A percentile compares a stretch with the other conserved stretches of the same genome.
These are phyloP conservation scores for Hypomontagnella monticulosa DNA, from an alignment of 495 filamentous ascomycete genomes.

Conservation along the genomic window DNA sequence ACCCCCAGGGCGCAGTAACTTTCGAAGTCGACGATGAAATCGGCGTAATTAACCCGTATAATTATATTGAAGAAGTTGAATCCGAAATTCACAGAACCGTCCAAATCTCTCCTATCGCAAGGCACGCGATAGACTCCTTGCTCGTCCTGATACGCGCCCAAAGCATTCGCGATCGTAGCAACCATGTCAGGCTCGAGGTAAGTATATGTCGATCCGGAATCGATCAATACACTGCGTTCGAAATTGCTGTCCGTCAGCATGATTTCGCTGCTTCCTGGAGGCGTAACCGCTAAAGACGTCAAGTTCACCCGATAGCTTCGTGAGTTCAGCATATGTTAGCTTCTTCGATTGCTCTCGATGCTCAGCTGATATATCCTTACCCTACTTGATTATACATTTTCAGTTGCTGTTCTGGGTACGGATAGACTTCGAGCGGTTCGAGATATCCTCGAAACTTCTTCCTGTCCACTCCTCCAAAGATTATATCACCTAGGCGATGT, in stretches of 20 bases:
- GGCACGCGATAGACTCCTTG: constrained; percentile 53
- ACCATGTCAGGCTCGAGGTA: constrained; percentile 54
- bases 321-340: neutral
- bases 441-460: constrained; percentile 56
- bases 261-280: constrained; percentile 39
- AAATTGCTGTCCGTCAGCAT: constrained; percentile 49
- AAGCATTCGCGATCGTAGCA: constrained; percentile 45
- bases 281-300: constrained; percentile 53
- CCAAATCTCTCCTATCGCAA: constrained; percentile 45
- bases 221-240: constrained; percentile 51
- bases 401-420: constrained; percentile 52
- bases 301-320: constrained; percentile 55
- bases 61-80: constrained; percentile 56
- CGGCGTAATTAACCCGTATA: constrained; percentile 54
- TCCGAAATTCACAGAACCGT: constrained; percentile 55
- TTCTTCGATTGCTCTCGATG: neutral
- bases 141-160: constrained; percentile 48
- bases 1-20: constrained; percentile 54
- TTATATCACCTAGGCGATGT: constrained; percentile 48
- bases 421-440: constrained; percentile 54
- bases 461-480: constrained; percentile 57
- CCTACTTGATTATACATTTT: constrained; percentile 47
- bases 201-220: constrained; percentile 55
- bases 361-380: constrained; percentile 14
- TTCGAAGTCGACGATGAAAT: constrained; percentile 54